These are phyloP conservation scores for Coemansia sp. DNA, from an alignment of 192 early-diverging fungal species.

Conservation along the genomic window DNA sequence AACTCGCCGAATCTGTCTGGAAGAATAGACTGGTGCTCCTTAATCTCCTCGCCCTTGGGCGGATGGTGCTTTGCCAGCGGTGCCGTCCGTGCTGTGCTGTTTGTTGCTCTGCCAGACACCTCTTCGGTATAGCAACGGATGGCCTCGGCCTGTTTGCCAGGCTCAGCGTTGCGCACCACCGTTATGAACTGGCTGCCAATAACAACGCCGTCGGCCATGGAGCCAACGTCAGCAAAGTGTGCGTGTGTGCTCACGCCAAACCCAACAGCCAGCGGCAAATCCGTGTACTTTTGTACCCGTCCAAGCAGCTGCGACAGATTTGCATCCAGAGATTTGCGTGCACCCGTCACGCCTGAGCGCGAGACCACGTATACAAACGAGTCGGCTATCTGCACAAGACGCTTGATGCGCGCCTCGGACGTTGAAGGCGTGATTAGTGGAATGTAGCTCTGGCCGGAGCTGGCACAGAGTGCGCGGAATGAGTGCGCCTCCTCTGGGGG, in stretches of 20 bases:
- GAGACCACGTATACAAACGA: slow-evolving; percentile 97
- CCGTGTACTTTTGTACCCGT: slow-evolving; percentile 78
- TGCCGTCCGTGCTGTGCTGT: slow-evolving; percentile 28
- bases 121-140: slow-evolving; percentile 57
- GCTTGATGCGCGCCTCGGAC: slow-evolving; percentile 79
- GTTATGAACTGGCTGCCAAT: slow-evolving; percentile 92
- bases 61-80: slow-evolving; percentile 21
- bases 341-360: slow-evolving; percentile 93
- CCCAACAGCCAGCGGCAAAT: slow-evolving; percentile 89
- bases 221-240: slow-evolving; percentile 84
- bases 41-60: slow-evolving; percentile 16
- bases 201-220: slow-evolving; percentile 91
- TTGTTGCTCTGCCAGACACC: slow-evolving; percentile 54
- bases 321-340: slow-evolving; percentile 62
- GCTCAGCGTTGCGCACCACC: slow-evolving; percentile 63
- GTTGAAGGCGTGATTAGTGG: slow-evolving; percentile 94
- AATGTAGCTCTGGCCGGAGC: slow-evolving; percentile 78
- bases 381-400: slow-evolving; percentile 79
- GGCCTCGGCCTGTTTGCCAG: slow-evolving; percentile 43
- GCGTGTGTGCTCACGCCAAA: slow-evolving; percentile 92
- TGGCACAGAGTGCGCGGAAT: slow-evolving; percentile 78
- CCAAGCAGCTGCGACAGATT: slow-evolving; percentile 73
- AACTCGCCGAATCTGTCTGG: slow-evolving; percentile 88
- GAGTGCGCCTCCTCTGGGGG: slow-evolving; percentile 93
- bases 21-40: slow-evolving; percentile 57